Percentiles rank a stretch among this genome's conserved stretches.
These are phyloP conservation scores for Solanum ossicruentum DNA, from an alignment of 257 asterid species.

Conservation along the genomic window DNA sequence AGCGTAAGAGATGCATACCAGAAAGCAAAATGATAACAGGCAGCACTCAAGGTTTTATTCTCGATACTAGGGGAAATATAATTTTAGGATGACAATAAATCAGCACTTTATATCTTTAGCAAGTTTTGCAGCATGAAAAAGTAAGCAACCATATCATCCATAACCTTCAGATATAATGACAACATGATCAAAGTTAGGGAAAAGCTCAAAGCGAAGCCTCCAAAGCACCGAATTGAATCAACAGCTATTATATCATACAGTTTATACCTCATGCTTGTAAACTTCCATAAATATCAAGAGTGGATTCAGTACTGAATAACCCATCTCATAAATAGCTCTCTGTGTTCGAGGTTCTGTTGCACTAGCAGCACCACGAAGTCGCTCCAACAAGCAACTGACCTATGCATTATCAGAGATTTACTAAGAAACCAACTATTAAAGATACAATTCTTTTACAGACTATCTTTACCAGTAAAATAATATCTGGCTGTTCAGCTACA, in stretches of 20 bases:
- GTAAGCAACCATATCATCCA: background rate
- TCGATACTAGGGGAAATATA: background rate
- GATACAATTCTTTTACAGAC: background rate
- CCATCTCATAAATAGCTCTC: conserved; percentile 81
- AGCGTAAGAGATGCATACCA: background rate
- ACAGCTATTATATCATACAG: background rate
- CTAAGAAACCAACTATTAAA: background rate
- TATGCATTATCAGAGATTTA: conserved; percentile 14
- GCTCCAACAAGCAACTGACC: conserved; percentile 91
- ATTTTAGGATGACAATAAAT: background rate
- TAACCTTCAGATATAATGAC: background rate
- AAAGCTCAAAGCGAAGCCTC: conserved; percentile 7
- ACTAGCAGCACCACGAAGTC: conserved; percentile 96
- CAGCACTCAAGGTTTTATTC: background rate
- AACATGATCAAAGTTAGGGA: background rate
- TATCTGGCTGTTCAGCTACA: conserved; percentile 80
- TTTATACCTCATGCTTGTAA: conserved; percentile 76
- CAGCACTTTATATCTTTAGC: background rate
- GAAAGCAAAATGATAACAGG: background rate
- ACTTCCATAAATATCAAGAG: conserved; percentile 61
- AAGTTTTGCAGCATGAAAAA: background rate
- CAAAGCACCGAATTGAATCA: background rate
- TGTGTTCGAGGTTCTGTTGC: conserved; percentile 88
- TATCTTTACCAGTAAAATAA: conserved; percentile 52
- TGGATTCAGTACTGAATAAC: conserved; percentile 63